phyloP scores from a whole-genome alignment of 2,329 filamentous ascomycete species.

The Diaporthe vaccinii region DNA sequence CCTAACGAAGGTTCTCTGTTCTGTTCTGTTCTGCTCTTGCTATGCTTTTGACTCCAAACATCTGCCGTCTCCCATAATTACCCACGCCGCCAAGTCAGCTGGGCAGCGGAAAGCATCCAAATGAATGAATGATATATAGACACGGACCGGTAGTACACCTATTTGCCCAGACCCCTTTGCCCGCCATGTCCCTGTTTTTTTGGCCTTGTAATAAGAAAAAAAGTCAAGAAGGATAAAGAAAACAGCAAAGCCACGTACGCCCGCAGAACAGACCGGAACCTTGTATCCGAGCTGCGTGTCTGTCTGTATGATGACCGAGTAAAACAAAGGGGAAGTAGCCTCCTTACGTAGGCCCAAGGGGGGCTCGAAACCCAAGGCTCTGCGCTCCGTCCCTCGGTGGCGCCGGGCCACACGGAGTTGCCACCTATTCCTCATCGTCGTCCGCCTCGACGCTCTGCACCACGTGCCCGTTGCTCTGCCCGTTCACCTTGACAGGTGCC shows the following conservation, averaged over 20 bases:
- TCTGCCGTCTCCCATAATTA: constrained; percentile 21
- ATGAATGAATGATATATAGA: constrained; percentile 39
- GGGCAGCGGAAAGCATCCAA: constrained; percentile 2
- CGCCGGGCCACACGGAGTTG: neutral
- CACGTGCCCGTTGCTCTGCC: constrained; percentile 34
- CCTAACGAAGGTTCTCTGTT: constrained; percentile 9
- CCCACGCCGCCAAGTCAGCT: constrained; percentile 2
- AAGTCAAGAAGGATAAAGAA: neutral
- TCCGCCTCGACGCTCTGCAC: constrained; percentile 36
- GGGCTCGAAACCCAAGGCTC: neutral
- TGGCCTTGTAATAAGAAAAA: neutral
- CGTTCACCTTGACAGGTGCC: constrained; percentile 31
- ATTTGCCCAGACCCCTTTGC: constrained; percentile 18
- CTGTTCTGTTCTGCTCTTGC: constrained; percentile 22
- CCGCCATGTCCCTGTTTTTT: constrained; percentile 16
- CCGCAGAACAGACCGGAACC: constrained; percentile 1
- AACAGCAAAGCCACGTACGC: constrained; percentile 30
- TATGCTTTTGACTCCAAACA: constrained; percentile 20
- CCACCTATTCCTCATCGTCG: constrained; percentile 21
- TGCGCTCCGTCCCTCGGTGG: neutral
- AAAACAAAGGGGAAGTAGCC: constrained; percentile 12
- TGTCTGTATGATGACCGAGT: constrained; percentile 8
- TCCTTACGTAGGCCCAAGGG: neutral
- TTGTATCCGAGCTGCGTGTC: constrained; percentile 19
- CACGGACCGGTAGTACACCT: constrained; percentile 29